Evolutionary conservation across 192 early-diverging fungal genomes (phyloP), one percentile per base, ranked within the genome.

Genomic region (Linnemannia zychae): DNA sequence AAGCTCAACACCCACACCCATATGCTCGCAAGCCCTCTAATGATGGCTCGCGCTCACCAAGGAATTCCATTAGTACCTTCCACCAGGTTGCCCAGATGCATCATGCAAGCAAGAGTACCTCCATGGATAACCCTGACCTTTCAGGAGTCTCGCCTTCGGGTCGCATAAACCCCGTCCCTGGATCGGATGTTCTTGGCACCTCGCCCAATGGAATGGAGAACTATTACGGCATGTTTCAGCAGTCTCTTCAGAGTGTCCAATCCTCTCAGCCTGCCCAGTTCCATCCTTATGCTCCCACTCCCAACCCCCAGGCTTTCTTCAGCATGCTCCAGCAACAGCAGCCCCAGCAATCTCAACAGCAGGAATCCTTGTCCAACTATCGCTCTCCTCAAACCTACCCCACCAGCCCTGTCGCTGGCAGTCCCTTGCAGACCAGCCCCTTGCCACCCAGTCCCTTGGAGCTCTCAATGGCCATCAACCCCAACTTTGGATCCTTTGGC

Each of bases 361-460:
- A 74, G 18, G 57, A 63, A 24, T 63, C 57, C 24, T 53, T 74
- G 48, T 67, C 34, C 20, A 44, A n/a, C 48, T 85, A 79, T 34
- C 72, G 83, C 53, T 53, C 52, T 11, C 20, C 83, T 63, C 57
- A 24, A 28, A 63, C 57, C 28, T 63, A 63, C 28, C 57, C 57
- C 13, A 63, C 57, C 12, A 79, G 83, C 70, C 78, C 83, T 6
- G 53, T 79, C 37, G 67, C 81, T 6, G 31, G 50, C 17, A 84
- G 82, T 31, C 82, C 82, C 15, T 44, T 84, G n/a, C 74, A 82
- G 24, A 68, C 53, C 49, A 85, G 77, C 65, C 77, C 83, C 9
- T 70, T 76, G 36, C 83, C 83, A 9, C 83, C 77, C 44, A 85
- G 83, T 48, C 83, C 83, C 2, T n/a, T 84, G 31, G 82, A 84